phyloP scores from a whole-genome alignment of 495 filamentous ascomycete species.

The Collariella sp. region DNA sequence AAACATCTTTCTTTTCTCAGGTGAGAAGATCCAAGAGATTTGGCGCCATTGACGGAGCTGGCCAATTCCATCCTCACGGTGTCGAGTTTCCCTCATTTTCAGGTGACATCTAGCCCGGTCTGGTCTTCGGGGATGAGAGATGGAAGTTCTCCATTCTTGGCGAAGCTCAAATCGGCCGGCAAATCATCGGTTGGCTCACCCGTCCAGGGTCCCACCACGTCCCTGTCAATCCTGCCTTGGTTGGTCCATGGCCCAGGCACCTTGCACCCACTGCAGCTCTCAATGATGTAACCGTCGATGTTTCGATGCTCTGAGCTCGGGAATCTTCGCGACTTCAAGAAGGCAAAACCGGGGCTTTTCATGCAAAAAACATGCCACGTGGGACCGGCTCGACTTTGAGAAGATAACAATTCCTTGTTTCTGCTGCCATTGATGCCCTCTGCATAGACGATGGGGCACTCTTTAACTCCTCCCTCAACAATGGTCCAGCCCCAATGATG shows the following conservation, averaged over 20 bases:
- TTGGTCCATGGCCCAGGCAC: background rate
- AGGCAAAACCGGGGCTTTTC: too few species aligned
- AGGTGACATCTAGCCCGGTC: too few species aligned
- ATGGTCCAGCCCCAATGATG: background rate
- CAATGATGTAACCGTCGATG: background rate
- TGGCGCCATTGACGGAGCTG: too few species aligned
- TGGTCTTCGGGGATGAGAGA: background rate
- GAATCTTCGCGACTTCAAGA: background rate
- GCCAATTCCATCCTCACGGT: too few species aligned
- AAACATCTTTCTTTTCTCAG: too few species aligned
- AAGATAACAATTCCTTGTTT: too few species aligned
- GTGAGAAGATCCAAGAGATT: too few species aligned
- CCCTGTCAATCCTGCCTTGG: background rate
- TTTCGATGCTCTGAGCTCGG: background rate
- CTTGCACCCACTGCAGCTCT: background rate
- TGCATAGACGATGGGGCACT: background rate
- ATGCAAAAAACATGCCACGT: too few species aligned
- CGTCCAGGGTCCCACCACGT: background rate
- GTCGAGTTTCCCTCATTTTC: too few species aligned
- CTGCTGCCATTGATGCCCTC: background rate
- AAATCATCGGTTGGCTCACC: background rate
- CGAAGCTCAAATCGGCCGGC: too few species aligned
- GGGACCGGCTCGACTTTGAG: too few species aligned
- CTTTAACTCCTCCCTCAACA: background rate
- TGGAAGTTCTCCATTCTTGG: too few species aligned